phyloP scores from a whole-genome alignment of 306 rosid species.

The Castanopsis chinensis region DNA sequence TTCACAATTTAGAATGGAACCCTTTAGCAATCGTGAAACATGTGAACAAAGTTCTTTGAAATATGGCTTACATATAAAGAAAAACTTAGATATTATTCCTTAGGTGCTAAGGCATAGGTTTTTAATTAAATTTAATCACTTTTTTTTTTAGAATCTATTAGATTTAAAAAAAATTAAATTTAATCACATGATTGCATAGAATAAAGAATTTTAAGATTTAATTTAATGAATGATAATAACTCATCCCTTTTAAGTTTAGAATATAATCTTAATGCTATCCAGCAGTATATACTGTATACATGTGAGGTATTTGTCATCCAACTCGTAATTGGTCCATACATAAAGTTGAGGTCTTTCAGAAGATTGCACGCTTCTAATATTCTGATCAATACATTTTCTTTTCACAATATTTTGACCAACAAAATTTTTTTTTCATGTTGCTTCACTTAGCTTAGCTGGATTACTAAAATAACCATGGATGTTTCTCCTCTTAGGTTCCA shows the following conservation, averaged over 20 bases:
- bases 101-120: too few species aligned
- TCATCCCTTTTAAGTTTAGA: background rate
- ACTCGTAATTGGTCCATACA: background rate
- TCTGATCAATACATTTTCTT: background rate
- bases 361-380: constrained; percentile 26
- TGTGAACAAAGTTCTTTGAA: too few species aligned
- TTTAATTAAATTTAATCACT: too few species aligned
- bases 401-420: background rate
- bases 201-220: too few species aligned
- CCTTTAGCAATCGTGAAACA: too few species aligned
- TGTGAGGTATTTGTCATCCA: constrained; percentile 23
- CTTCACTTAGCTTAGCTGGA: background rate
- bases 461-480: background rate
- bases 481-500: constrained; percentile 19
- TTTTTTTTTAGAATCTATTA: too few species aligned
- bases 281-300: constrained; percentile 1
- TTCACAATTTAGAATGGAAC: too few species aligned
- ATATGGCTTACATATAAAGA: too few species aligned
- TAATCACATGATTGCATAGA: too few species aligned
- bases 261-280: constrained; percentile 17
- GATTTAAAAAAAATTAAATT: too few species aligned
- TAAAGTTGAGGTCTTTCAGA: constrained; percentile 10
- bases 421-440: background rate
- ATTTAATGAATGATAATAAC: too few species aligned
- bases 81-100: too few species aligned